Conservation (phyloP, 129 eudicot species). For the Gnaphalium uliginosum region DNA sequence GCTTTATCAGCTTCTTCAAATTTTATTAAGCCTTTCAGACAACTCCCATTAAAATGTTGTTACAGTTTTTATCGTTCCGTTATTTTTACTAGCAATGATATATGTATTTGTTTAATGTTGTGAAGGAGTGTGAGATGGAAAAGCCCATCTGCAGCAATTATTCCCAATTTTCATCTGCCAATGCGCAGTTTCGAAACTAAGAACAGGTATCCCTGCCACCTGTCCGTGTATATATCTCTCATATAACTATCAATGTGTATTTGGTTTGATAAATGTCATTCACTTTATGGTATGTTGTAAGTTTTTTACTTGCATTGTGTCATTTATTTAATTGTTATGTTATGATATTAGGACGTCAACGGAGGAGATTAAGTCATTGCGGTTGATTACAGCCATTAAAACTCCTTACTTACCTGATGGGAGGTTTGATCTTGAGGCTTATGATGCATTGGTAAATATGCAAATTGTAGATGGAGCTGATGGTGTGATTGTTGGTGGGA, state of each 20-base stretch:
- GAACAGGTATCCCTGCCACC: conserved; percentile 47
- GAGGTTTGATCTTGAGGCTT: conserved; percentile 67
- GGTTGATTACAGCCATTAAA: conserved; percentile 64
- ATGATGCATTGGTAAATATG: conserved; percentile 63
- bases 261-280: not conserved
- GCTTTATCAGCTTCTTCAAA: not conserved
- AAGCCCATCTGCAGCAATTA: conserved; percentile 55
- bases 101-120: conserved; percentile 9
- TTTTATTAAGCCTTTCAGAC: not conserved
- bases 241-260: not conserved
- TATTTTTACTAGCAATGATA: not conserved
- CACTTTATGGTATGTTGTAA: not conserved
- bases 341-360: conserved; percentile 49
- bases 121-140: conserved; percentile 49
- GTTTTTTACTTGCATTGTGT: not conserved
- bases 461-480: conserved; percentile 61
- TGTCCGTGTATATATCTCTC: not conserved
- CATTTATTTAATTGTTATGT: not conserved
- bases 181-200: conserved; percentile 77
- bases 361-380: conserved; percentile 53
- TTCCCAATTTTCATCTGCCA: conserved; percentile 64
- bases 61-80: too few species aligned
- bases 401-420: conserved; percentile 75
- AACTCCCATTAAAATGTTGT: not conserved
- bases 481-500: conserved; percentile 66